Base-by-base conservation (phyloP, 345 rosid species). In the Hibiscus trionum region DNA sequence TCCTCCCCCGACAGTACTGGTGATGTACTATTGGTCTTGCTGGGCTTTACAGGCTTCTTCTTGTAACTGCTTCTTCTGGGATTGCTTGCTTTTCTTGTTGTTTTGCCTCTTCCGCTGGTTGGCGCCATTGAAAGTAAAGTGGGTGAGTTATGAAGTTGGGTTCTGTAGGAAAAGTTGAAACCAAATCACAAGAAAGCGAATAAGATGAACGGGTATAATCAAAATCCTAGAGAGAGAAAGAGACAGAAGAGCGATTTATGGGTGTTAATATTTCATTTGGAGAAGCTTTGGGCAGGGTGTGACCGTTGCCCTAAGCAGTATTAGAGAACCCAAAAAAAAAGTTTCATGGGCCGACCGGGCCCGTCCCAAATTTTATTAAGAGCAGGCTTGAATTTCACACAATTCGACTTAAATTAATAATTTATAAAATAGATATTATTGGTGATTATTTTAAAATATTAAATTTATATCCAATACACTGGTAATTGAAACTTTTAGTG, bases 71-170 rank as follows among this genome's bases (percentile, higher is more conserved):
- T 74, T 77, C 69, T 73, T 77, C 66, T 83, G 44, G 80, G 75
- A 52, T 76, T 80, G 33, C 15, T 24, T 46, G 81, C 3, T 39
- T 61, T 55, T 61, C 66, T 37, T 31, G 70, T 27, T 39, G 66
- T 49, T 65, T 75, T 77, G 72, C 67, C 79, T 65, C 68, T 79
- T 64, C 74, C 63, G n/a, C 59, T 73, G 63, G 72, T 58, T 11
- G 86, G 86, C 33, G 87, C 84, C 91, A 85, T 84, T 71, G 61
- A 52, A 24, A 27, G 5, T 62, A 6, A 12, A 44, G 4, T 2
- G n/a, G 59, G 59, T 2, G 17, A 27, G 9, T 7, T 39, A 35
- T 35, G 61, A 57, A 57, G 29, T 57, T 57, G 61, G 60, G 16
- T 60, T 60, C 29, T 14, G 64, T 14, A 27, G 39, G 29, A 11